Base-by-base conservation (phyloP, 768 basidiomycete species). In the Pholiota conissans region DNA sequence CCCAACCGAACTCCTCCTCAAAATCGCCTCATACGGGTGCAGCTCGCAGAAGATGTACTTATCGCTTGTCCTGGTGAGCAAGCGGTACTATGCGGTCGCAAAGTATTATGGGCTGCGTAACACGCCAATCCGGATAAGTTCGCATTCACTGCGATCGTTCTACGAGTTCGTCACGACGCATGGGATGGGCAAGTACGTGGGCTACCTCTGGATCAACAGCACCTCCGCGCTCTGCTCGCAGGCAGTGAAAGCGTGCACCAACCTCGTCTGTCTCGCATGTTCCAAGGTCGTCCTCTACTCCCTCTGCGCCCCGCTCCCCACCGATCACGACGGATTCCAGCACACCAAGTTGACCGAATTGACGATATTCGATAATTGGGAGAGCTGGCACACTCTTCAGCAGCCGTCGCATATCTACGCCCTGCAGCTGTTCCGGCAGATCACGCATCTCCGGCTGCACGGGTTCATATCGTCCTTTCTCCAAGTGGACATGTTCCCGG, bases 391-490 rank as follows among this genome's bases (percentile, higher is more conserved):
- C 29, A 9, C 14, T 22, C 30, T 20, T 9, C 29, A 20, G 6
- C n/a, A 34, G 34, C 49, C 30, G 14, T 3, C 30, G 20, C 30
- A 50, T 24, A 8, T 16, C 29, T 34, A 50, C 28, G 34, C 18
- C 4, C 29, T 18, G 10, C 24, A 56, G 18, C 49, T 63, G n/a
- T 63, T 60, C 34, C 57, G 46, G 2, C 63, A 59, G 29, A 63
- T 65, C 14, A 67, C 63, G 10, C 66, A 65, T 49, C 66, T 67
- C 22, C 66, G 66, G 11, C 26, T 66, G 11, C 65, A 66, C 30
- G 65, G 59, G 20, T 45, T 22, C n/a, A 24, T 57, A 14, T 50
- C 59, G 20, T 22, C 42, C 11, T 58, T 62, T 34, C 60, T 65
- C 27, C 47, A 35, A 4, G 35, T 54, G 2, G 27, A 30, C 3